phyloP scores from a whole-genome alignment of 176 grass and related monocot species.

The Zea luxurians region DNA sequence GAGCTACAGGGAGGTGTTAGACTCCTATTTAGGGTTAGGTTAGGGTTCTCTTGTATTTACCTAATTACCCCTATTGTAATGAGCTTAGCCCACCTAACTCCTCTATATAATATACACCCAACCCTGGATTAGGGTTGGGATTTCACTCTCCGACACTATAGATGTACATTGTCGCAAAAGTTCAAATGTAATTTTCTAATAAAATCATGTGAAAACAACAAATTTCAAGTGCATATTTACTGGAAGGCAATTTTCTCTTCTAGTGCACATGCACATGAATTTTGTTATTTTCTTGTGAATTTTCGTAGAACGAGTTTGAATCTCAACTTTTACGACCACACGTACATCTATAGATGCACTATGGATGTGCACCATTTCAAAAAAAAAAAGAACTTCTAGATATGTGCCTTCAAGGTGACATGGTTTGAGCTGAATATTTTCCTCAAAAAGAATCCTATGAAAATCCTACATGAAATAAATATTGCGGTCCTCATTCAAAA shows the following conservation, averaged over 20 bases:
- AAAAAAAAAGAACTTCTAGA: not conserved
- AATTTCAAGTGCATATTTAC: not conserved
- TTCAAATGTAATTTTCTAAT: not conserved
- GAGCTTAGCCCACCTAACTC: no score
- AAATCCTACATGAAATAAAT: constrained; percentile 9
- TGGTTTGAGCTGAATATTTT: not conserved
- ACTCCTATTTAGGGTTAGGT: no score
- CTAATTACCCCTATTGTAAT: no score
- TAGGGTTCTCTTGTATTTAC: no score
- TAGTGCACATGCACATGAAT: not conserved
- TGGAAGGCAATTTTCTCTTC: not conserved
- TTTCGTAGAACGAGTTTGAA: not conserved
- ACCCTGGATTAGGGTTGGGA: no score
- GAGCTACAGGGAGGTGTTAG: no score
- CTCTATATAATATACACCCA: no score
- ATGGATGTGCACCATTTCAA: not conserved
- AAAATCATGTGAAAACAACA: not conserved
- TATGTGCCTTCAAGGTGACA: not conserved
- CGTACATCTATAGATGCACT: not conserved
- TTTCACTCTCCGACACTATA: not conserved
- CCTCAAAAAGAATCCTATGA: not conserved
- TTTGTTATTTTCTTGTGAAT: not conserved
- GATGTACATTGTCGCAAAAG: not conserved
- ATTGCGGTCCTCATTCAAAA: constrained; percentile 16
- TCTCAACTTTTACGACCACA: not conserved